A percentile compares a stretch with the other conserved stretches of the same genome.
phyloP scores from a whole-genome alignment of 2,329 filamentous ascomycete species.

The Didymella sp. region DNA sequence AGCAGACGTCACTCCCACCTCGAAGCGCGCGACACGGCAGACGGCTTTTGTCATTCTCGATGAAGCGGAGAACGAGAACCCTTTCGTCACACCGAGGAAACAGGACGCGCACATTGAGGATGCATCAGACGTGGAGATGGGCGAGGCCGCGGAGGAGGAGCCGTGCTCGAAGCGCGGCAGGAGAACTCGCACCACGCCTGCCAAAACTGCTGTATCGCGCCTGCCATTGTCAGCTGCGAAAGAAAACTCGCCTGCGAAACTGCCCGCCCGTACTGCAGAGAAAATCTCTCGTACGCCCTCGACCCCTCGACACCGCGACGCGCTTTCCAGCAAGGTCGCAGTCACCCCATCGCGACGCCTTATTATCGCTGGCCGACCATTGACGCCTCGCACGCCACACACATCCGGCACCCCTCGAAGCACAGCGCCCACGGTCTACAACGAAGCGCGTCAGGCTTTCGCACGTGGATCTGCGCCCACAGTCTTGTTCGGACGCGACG shows the following conservation, averaged over 20 bases:
- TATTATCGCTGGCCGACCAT: constrained; percentile 74
- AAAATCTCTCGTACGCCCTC: constrained; percentile 62
- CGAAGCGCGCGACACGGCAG: constrained; percentile 53
- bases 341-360: constrained; percentile 85
- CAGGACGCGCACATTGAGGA: constrained; percentile 49
- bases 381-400: constrained; percentile 79
- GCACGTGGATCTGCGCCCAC: constrained; percentile 77
- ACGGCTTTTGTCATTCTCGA: constrained; percentile 56
- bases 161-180: constrained; percentile 47
- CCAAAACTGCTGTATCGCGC: constrained; percentile 55
- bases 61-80: constrained; percentile 74
- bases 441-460: constrained; percentile 86
- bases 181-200: constrained; percentile 48
- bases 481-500: constrained; percentile 78
- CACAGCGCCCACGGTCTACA: constrained; percentile 78
- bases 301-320: constrained; percentile 82
- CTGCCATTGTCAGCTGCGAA: constrained; percentile 55
- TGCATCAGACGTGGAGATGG: constrained; percentile 54
- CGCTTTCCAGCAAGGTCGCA: constrained; percentile 70
- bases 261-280: constrained; percentile 58
- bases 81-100: constrained; percentile 54
- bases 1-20: constrained; percentile 33
- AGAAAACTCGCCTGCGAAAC: constrained; percentile 56
- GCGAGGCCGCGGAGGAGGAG: constrained; percentile 44
- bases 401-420: constrained; percentile 73